Conservation (phyloP, 768 basidiomycete species). For the Rhizopogon salebrosus region DNA sequence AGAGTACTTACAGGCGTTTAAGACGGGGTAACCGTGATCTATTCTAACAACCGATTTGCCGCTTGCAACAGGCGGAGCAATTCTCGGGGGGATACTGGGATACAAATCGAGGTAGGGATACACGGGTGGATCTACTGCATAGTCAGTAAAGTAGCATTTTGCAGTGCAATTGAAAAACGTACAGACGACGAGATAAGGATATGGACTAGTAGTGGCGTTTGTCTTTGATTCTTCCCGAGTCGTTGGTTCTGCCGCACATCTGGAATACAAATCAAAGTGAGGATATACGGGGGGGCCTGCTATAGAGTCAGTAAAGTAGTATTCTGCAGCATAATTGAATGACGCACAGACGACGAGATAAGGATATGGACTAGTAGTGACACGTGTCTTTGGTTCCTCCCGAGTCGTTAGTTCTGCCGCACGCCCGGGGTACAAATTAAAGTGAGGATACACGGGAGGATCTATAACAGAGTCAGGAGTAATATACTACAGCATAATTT, state of each 20-base stretch:
- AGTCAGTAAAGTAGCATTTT: conserved; percentile 1
- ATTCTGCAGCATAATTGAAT: neutral
- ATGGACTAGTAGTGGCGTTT: neutral
- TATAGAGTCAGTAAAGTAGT: neutral
- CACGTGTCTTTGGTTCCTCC: neutral
- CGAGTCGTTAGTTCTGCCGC: conserved; percentile 10
- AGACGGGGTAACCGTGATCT: conserved; percentile 9
- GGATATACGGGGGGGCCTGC: conserved; percentile 38
- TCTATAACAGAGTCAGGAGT: conserved; percentile 21
- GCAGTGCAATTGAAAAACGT: neutral
- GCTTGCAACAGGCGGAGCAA: neutral
- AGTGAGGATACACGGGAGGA: conserved; percentile 32
- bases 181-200: conserved; percentile 6
- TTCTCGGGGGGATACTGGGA: conserved; percentile 6
- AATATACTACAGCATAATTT: neutral
- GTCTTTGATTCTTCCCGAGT: neutral
- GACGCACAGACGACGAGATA: conserved; percentile 4
- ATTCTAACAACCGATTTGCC: neutral
- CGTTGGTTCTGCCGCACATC: conserved; percentile 9
- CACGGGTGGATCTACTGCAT: conserved; percentile 32
- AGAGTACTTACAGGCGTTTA: conserved; percentile 9
- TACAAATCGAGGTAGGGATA: conserved; percentile 29
- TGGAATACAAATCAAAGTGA: conserved; percentile 24
- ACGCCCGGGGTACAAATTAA: conserved; percentile 22
- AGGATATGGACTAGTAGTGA: neutral